phyloP scores from a whole-genome alignment of 495 filamentous ascomycete genomes.

The Aspergillus hancockii region DNA sequence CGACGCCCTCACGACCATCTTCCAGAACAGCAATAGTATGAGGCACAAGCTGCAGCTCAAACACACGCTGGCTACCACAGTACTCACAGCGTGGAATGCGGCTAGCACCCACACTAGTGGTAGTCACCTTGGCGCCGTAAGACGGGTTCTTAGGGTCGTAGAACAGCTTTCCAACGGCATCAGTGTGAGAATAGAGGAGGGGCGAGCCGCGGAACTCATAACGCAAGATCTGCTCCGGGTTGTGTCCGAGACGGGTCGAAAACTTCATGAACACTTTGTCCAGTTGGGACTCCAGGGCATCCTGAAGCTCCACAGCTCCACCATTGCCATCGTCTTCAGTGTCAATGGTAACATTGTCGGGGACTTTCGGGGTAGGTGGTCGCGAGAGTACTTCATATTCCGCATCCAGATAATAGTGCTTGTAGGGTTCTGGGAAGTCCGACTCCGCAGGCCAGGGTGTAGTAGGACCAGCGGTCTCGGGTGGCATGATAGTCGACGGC shows the following conservation, averaged over 20 bases:
- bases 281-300: constrained; percentile 77
- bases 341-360: constrained; percentile 57
- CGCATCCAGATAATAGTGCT: constrained; percentile 80
- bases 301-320: constrained; percentile 70
- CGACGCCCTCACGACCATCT: constrained; percentile 68
- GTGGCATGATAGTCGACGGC: constrained; percentile 36
- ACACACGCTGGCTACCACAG: constrained; percentile 75
- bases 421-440: constrained; percentile 68
- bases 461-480: constrained; percentile 31
- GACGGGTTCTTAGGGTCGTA: constrained; percentile 31
- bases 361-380: constrained; percentile 45
- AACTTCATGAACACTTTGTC: constrained; percentile 90
- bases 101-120: constrained; percentile 24
- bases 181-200: constrained; percentile 75
- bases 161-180: constrained; percentile 70
- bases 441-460: constrained; percentile 74
- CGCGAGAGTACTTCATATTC: constrained; percentile 80
- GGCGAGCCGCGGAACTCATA: constrained; percentile 86
- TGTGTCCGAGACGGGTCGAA: constrained; percentile 83
- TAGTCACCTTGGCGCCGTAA: constrained; percentile 31
- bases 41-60: constrained; percentile 88
- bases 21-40: constrained; percentile 90
- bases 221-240: constrained; percentile 90
- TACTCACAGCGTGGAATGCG: constrained; percentile 72
- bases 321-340: constrained; percentile 47